A percentile compares a stretch with the other conserved stretches of the same genome.
Evolutionary conservation across 768 basidiomycete species (phyloP).

Genomic region (Serendipita indica): DNA sequence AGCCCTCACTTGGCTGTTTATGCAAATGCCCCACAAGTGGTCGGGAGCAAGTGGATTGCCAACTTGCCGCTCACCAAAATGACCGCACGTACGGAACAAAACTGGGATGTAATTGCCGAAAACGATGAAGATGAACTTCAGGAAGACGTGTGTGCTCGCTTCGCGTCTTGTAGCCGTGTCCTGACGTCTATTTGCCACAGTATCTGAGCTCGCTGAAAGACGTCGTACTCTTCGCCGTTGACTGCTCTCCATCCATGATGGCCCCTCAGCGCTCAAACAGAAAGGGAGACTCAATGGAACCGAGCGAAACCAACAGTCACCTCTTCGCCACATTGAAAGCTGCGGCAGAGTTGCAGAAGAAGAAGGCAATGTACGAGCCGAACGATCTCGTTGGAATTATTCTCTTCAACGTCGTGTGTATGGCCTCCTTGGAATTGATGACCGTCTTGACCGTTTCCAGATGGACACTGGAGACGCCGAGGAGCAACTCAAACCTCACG

Average conservation of each 20-base stretch:
- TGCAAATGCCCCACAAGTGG: no score
- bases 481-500: constrained; percentile 49
- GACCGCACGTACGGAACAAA: no score
- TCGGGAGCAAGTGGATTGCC: no score
- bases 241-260: constrained; percentile 86
- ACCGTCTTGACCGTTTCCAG: background rate
- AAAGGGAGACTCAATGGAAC: constrained; percentile 21
- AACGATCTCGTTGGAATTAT: constrained; percentile 82
- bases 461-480: constrained; percentile 26
- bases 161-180: constrained; percentile 14
- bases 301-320: constrained; percentile 47
- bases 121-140: constrained; percentile 76
- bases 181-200: constrained; percentile 23
- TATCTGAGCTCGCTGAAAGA: constrained; percentile 62
- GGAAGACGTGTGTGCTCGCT: constrained; percentile 40
- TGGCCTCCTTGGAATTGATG: background rate
- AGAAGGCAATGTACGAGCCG: constrained; percentile 77
- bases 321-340: constrained; percentile 66
- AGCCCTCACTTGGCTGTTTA: no score
- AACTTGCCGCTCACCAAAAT: no score
- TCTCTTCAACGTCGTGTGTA: constrained; percentile 79
- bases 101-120: constrained; percentile 66
- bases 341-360: constrained; percentile 76
- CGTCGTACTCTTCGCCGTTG: constrained; percentile 89
- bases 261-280: constrained; percentile 39